These are phyloP conservation scores for Phytophthora citrophthora DNA, from an alignment of 352 stramenopile species.

Conservation along the genomic window DNA sequence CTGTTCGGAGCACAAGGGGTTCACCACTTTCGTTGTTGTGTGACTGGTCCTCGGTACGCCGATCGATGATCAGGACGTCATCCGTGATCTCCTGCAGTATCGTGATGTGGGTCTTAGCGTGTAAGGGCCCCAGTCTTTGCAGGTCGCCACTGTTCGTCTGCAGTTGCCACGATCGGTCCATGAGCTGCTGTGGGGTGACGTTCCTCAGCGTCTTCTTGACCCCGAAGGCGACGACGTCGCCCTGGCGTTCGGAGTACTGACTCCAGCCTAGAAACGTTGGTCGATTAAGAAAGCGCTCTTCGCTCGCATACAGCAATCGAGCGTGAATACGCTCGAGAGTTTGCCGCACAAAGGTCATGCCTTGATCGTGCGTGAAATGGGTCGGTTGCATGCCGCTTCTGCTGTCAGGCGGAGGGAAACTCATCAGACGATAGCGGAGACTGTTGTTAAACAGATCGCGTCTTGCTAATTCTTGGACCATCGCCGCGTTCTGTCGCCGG, in stretches of 20 bases:
- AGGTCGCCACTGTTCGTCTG: constrained; percentile 28
- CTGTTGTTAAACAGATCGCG: constrained; percentile 54
- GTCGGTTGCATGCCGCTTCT: constrained; percentile 10
- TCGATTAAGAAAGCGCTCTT: constrained; percentile 20
- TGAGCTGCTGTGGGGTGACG: constrained; percentile 22
- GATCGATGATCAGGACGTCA: constrained; percentile 38
- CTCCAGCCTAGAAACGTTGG: constrained; percentile 57
- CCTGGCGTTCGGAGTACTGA: constrained; percentile 32
- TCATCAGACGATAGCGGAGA: constrained; percentile 44
- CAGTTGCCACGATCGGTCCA: constrained; percentile 31
- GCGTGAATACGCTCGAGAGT: constrained; percentile 25
- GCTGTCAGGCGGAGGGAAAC: constrained; percentile 13
- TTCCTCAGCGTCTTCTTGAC: constrained; percentile 37
- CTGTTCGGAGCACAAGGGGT: constrained; percentile 28
- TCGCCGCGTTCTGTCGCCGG: constrained; percentile 40
- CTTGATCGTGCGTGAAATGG: constrained; percentile 30
- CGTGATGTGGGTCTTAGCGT: constrained; percentile 26
- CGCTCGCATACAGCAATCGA: constrained; percentile 23
- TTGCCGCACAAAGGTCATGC: constrained; percentile 17
- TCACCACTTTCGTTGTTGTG: neutral
- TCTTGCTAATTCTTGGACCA: constrained; percentile 37
- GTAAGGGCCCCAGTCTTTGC: constrained; percentile 22
- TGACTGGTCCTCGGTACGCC: constrained; percentile 23
- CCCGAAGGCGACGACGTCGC: constrained; percentile 36
- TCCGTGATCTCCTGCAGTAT: constrained; percentile 36